Evolutionary conservation across 495 filamentous ascomycete genomes (phyloP).

Genomic region (Penicillium bialowiezense): DNA sequence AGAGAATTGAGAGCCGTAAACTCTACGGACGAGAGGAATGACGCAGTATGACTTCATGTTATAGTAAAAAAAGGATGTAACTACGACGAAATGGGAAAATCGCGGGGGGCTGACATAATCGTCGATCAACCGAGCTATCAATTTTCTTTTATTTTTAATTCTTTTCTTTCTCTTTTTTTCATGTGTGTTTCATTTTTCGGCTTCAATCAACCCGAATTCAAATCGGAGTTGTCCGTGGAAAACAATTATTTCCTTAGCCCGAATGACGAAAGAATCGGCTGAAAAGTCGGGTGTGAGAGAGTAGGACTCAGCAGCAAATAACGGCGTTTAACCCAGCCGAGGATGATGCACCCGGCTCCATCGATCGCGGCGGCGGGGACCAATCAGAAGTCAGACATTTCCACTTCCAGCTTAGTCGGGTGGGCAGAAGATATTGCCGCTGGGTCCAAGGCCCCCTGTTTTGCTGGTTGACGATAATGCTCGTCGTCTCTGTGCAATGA

Average conservation of each 20-base stretch:
- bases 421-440: constrained; percentile 44
- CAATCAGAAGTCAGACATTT: constrained; percentile 30
- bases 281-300: constrained; percentile 16
- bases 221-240: constrained; percentile 5
- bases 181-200: background rate
- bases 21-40: constrained; percentile 19
- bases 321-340: constrained; percentile 33
- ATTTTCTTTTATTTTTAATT: background rate
- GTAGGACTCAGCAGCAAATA: constrained; percentile 20
- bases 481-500: constrained; percentile 11
- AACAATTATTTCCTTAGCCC: background rate
- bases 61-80: background rate
- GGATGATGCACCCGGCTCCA: constrained; percentile 27
- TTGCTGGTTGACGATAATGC: constrained; percentile 10
- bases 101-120: constrained; percentile 25
- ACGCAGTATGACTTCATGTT: constrained; percentile 29
- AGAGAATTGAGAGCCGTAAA: too few species aligned
- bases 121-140: constrained; percentile 6
- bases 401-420: constrained; percentile 17
- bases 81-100: constrained; percentile 3
- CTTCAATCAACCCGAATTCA: constrained; percentile 15
- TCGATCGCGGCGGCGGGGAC: constrained; percentile 23
- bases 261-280: constrained; percentile 28
- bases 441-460: constrained; percentile 13
- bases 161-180: background rate